phyloP scores from a whole-genome alignment of 352 stramenopile species.

The Lagenidium giganteum region DNA sequence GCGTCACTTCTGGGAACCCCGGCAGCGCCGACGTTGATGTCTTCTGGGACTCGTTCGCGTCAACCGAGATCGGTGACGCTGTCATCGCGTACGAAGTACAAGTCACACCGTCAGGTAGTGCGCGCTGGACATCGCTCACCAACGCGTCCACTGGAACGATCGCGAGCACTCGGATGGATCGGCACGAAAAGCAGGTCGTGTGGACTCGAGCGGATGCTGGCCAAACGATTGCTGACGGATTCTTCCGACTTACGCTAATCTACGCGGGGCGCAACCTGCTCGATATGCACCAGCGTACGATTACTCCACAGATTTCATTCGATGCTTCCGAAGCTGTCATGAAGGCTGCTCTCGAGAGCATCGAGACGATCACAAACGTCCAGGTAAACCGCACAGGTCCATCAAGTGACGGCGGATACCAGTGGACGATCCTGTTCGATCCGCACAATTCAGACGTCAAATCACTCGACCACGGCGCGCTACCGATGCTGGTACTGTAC shows the following conservation, averaged over 20 bases:
- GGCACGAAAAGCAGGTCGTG: slow-evolving; percentile 44
- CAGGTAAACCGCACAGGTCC: slow-evolving; percentile 36
- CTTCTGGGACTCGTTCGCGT: slow-evolving; percentile 37
- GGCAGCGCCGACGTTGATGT: slow-evolving; percentile 29
- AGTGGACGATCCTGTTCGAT: slow-evolving; percentile 64
- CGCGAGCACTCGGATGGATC: slow-evolving; percentile 6
- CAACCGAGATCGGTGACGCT: slow-evolving; percentile 6
- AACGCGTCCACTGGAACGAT: background rate
- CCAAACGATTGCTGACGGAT: slow-evolving; percentile 38
- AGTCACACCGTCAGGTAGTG: slow-evolving; percentile 35
- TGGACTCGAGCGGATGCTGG: slow-evolving; percentile 42
- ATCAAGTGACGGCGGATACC: slow-evolving; percentile 19
- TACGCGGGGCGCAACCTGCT: slow-evolving; percentile 30
- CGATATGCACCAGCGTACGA: slow-evolving; percentile 27
- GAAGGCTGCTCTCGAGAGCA: slow-evolving; percentile 60
- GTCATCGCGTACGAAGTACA: slow-evolving; percentile 55
- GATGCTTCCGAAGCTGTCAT: slow-evolving; percentile 57
- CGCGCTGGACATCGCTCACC: slow-evolving; percentile 25
- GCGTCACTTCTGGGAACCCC: slow-evolving; percentile 35
- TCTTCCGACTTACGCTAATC: slow-evolving; percentile 44
- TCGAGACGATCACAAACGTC: slow-evolving; percentile 59
- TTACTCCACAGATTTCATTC: slow-evolving; percentile 66
- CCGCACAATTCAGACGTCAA: background rate
- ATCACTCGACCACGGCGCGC: slow-evolving; percentile 19
- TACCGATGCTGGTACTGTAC: slow-evolving; percentile 48